Percentiles rank a stretch among this genome's conserved stretches.
Evolutionary conservation across 1,139 yeast species (phyloP).

Genomic region (Candida dubliniensis): DNA sequence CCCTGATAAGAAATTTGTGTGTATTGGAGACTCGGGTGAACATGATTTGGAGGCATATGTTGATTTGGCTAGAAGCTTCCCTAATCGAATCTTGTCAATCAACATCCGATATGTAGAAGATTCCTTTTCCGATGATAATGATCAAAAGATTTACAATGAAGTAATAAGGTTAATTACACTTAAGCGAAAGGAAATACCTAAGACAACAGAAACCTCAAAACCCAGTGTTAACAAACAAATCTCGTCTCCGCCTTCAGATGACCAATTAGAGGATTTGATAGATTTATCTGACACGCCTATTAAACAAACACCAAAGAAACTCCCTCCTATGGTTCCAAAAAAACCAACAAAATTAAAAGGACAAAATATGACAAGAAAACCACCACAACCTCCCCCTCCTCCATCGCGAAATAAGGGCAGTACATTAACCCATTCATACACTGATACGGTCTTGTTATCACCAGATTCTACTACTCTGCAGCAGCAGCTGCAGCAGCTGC

Average conservation of each 20-base stretch:
- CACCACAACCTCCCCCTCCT: constrained; percentile 21
- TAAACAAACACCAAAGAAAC: constrained; percentile 14
- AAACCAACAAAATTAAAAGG: constrained; percentile 39
- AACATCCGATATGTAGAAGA: constrained; percentile 78
- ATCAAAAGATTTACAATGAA: constrained; percentile 39
- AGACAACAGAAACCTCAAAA: constrained; percentile 1
- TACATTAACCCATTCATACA: constrained; percentile 5
- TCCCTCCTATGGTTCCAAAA: constrained; percentile 42
- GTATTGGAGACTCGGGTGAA: constrained; percentile 96
- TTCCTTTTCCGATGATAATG: constrained; percentile 60
- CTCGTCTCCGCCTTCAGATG: constrained; percentile 6
- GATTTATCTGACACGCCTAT: constrained; percentile 31
- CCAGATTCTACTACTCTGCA: background rate
- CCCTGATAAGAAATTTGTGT: constrained; percentile 71
- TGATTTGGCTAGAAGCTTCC: constrained; percentile 61
- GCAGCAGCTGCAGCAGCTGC: background rate
- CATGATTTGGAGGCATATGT: constrained; percentile 90
- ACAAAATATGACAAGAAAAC: constrained; percentile 20
- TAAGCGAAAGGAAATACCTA: constrained; percentile 15
- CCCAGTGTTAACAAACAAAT: constrained; percentile 2
- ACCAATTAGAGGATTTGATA: constrained; percentile 29
- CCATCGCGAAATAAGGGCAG: constrained; percentile 8
- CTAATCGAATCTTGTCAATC: constrained; percentile 67
- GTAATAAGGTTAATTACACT: constrained; percentile 18
- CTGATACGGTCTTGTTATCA: constrained; percentile 7